Conservation (phyloP, 176 grass and related monocot genomes). For the Dendrocalamus sinicus region DNA sequence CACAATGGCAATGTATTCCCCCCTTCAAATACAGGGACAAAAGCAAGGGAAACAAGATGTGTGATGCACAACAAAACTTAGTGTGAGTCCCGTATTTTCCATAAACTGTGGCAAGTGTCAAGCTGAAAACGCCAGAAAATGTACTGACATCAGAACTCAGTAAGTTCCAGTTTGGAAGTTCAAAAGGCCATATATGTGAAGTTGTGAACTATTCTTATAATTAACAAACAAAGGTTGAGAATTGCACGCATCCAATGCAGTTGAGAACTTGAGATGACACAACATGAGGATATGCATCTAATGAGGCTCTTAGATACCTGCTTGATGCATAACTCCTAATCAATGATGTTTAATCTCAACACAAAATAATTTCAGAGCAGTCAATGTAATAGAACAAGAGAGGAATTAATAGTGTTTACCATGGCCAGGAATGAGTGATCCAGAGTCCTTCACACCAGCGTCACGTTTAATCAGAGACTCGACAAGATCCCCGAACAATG, state of each 20-base stretch:
- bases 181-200: neutral
- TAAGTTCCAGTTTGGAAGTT: neutral
- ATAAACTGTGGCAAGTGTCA: neutral
- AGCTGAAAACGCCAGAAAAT: neutral
- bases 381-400: conserved; percentile 5
- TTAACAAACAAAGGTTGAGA: neutral
- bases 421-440: conserved; percentile 96
- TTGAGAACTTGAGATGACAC: neutral
- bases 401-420: conserved; percentile 54
- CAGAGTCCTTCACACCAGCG: conserved; percentile 96
- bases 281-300: neutral
- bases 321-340: neutral
- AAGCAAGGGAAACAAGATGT: neutral
- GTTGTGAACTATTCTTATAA: neutral
- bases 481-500: conserved; percentile 89
- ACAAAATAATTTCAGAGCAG: neutral
- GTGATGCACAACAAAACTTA: neutral
- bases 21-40: neutral
- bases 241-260: conserved; percentile 1
- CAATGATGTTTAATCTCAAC: neutral
- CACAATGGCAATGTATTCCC: neutral
- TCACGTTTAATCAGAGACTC: conserved; percentile 97
- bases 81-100: neutral
- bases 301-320: neutral
- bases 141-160: neutral